Evolutionary conservation across 164 flowering plant species (phyloP), one percentile per base, ranked within the genome.

Genomic region (Santalum album): DNA sequence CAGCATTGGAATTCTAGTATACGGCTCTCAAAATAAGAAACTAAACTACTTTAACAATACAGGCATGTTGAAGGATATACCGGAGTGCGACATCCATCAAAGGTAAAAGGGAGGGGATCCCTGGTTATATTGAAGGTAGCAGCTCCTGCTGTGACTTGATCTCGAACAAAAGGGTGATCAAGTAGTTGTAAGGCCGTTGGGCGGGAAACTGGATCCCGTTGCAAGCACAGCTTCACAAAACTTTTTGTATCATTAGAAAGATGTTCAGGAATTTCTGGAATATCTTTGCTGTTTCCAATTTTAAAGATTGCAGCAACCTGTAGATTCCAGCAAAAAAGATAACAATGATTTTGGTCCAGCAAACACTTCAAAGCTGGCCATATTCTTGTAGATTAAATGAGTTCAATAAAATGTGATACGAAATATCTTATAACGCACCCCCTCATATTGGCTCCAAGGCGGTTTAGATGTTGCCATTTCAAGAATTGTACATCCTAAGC

Each of bases 401-500:
- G 34, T 29, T 29, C 9, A 29, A 29, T 29, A 3, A 29, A 29
- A 29, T 29, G 34, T 3, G 9, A 29, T 3, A 9, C 9, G 34
- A 29, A 34, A 64, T 43, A 55, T 25, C 21, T 17, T 19, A 55
- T 47, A 53, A 54, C 83, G 14, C 50, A 92, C 98, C 91, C 98
- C 98, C 72, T 86, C 96, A 77, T 70, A 89, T 53, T 86, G 89
- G 70, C 89, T 78, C 98, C 98, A 92, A 26, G 98, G 98, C 49
- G 98, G 96, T 69, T 89, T 92, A 51, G 87, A 76, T 23, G 92
- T 83, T 20, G 94, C 96, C 98, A 92, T 92, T 70, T 92, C 98
- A 60, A 92, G 78, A 68, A 92, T 68, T 26, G 96, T 89, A 65
- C 98, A 92, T 49, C 98, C 98, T 60, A 92, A 78, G 68, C 98